Conservation (phyloP, 2,329 filamentous ascomycete genomes). For the Lasiodiplodia sp. region DNA sequence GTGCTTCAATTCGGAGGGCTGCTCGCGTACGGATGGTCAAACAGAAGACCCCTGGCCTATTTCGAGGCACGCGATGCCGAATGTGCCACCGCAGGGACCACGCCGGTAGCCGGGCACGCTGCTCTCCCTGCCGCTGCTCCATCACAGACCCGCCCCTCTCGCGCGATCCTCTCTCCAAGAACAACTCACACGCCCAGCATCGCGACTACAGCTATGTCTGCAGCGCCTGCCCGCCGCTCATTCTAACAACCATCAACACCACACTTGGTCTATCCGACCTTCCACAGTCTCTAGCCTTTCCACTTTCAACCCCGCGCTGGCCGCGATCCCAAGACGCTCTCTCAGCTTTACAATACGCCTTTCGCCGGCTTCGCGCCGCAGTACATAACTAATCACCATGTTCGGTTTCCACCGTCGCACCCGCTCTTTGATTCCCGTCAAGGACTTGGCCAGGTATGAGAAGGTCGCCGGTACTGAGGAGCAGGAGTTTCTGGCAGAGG, state of each 20-base stretch:
- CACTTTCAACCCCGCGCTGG: constrained; percentile 22
- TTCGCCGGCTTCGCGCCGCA: constrained; percentile 5
- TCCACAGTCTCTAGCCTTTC: constrained; percentile 17
- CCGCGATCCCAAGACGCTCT: constrained; percentile 22
- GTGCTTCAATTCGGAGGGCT: constrained; percentile 14
- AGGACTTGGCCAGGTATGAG: constrained; percentile 51
- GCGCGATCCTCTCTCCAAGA: constrained; percentile 21
- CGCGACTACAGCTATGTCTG: constrained; percentile 29
- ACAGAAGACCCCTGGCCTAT: constrained; percentile 26
- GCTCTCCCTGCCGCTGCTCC: constrained; percentile 27
- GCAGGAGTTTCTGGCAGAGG: constrained; percentile 38
- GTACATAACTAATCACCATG: constrained; percentile 39
- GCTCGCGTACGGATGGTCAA: constrained; percentile 23
- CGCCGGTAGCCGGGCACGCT: constrained; percentile 7
- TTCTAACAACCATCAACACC: constrained; percentile 23
- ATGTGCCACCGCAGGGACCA: constrained; percentile 23
- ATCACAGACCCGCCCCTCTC: constrained; percentile 26
- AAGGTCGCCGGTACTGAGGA: constrained; percentile 45
- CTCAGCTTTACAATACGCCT: constrained; percentile 15
- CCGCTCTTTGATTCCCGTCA: constrained; percentile 53
- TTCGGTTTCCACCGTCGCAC: constrained; percentile 53
- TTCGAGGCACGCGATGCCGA: constrained; percentile 15
- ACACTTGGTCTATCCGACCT: constrained; percentile 25
- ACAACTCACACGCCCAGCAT: constrained; percentile 23
- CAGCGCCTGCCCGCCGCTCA: constrained; percentile 27